Conservation (phyloP, 2,329 filamentous ascomycete genomes). For the Talaromyces atroroseus region DNA sequence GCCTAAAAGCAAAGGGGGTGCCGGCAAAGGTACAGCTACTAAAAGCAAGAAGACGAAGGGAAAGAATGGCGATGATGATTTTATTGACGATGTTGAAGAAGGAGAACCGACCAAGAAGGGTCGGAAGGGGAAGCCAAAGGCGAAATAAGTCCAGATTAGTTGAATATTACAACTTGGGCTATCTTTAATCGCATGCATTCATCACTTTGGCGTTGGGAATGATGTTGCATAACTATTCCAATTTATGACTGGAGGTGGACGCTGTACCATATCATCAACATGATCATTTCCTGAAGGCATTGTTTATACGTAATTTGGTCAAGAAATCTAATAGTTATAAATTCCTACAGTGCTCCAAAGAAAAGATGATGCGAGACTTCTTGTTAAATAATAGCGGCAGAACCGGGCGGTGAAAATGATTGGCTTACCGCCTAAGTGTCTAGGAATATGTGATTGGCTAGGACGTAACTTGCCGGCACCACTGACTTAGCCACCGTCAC, state of each 20-base stretch:
- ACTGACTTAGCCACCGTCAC: neutral
- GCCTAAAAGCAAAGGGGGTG: slow-evolving; percentile 54
- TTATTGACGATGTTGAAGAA: slow-evolving; percentile 43
- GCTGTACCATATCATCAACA: neutral
- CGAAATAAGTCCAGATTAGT: slow-evolving; percentile 14
- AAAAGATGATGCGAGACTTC: neutral
- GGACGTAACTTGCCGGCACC: neutral
- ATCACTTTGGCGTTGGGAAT: neutral
- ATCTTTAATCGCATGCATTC: neutral
- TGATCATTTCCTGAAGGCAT: neutral
- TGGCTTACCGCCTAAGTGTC: neutral
- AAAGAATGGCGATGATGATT: slow-evolving; percentile 33
- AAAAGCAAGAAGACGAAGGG: slow-evolving; percentile 30
- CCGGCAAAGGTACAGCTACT: slow-evolving; percentile 31
- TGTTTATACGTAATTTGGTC: neutral
- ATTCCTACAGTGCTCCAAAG: neutral
- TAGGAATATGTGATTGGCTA: neutral
- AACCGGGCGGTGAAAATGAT: neutral
- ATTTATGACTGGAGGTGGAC: neutral
- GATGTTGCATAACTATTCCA: neutral
- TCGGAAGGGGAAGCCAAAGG: slow-evolving; percentile 29
- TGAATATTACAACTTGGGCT: neutral
- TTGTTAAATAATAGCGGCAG: neutral
- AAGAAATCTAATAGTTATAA: no score
- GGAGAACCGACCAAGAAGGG: slow-evolving; percentile 53